Conservation (phyloP, 1,284 basidiomycete species). For the Tilletia indica region DNA sequence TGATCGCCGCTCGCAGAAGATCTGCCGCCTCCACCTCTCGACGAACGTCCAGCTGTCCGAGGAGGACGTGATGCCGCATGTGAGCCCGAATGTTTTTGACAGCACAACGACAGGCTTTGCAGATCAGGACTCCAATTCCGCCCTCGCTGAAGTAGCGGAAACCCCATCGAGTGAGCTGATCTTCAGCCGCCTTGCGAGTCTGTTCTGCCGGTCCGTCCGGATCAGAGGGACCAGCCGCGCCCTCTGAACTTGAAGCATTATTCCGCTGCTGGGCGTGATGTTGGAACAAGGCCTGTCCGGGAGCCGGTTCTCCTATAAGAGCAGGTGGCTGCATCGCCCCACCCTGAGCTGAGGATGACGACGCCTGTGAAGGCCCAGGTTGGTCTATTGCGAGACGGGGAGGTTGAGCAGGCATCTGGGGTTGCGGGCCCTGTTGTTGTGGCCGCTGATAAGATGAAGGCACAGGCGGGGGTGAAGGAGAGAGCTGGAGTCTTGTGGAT, state of each 20-base stretch:
- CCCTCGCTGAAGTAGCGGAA: conserved; percentile 1
- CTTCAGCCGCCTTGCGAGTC: neutral
- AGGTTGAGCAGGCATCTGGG: too few species aligned
- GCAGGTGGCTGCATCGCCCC: neutral
- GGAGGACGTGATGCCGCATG: conserved; percentile 15
- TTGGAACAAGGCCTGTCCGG: neutral
- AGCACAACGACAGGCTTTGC: conserved; percentile 6
- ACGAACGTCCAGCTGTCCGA: neutral
- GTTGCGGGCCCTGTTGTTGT: too few species aligned
- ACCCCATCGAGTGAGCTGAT: neutral
- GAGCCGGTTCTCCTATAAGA: neutral
- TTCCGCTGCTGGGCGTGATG: neutral
- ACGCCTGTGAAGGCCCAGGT: too few species aligned
- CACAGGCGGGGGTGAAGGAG: too few species aligned
- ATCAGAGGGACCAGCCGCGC: too few species aligned
- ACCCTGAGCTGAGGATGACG: neutral
- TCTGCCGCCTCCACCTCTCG: conserved; percentile 7
- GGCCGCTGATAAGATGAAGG: too few species aligned
- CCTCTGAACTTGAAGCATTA: neutral
- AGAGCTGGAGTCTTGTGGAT: too few species aligned
- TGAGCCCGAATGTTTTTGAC: conserved; percentile 14
- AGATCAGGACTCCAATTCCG: neutral
- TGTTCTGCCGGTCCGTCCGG: too few species aligned
- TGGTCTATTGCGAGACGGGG: too few species aligned
- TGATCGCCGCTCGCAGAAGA: neutral